These are phyloP conservation scores for Poronia punctata DNA, from an alignment of 495 filamentous ascomycete genomes.

Conservation along the genomic window DNA sequence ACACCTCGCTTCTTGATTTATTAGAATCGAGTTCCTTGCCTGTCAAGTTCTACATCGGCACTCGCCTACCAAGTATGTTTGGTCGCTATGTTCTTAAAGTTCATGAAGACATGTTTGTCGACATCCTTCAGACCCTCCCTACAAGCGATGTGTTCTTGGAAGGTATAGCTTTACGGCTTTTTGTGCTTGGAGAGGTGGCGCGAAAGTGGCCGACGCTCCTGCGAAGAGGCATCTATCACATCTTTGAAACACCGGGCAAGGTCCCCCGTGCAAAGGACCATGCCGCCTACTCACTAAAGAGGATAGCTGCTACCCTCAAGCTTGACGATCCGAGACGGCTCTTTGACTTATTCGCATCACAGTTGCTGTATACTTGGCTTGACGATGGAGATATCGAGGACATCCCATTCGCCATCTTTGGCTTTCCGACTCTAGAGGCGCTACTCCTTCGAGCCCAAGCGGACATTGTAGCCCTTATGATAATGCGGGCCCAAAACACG, in stretches of 20 bases:
- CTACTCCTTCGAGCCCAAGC: conserved; percentile 67
- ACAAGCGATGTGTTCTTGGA: conserved; percentile 62
- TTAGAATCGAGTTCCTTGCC: conserved; percentile 57
- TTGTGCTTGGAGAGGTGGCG: conserved; percentile 66
- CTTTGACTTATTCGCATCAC: conserved; percentile 82
- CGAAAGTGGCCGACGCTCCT: conserved; percentile 74
- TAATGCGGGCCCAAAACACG: conserved; percentile 71
- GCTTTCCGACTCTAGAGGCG: conserved; percentile 60
- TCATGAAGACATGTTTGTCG: conserved; percentile 75
- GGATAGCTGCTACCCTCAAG: conserved; percentile 56
- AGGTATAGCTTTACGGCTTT: conserved; percentile 78
- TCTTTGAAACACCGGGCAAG: conserved; percentile 78
- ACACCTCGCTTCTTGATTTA: conserved; percentile 68
- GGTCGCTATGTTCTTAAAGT: conserved; percentile 66
- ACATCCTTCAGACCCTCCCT: conserved; percentile 68
- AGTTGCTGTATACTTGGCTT: conserved; percentile 92
- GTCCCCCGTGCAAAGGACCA: conserved; percentile 56
- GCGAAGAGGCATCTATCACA: conserved; percentile 79
- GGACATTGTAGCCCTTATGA: conserved; percentile 73
- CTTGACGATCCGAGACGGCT: conserved; percentile 58
- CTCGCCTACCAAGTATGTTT: conserved; percentile 67
- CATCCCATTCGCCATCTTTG: conserved; percentile 78
- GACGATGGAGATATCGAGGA: conserved; percentile 52
- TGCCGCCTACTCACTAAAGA: conserved; percentile 60
- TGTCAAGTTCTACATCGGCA: conserved; percentile 69